Conservation (phyloP, 1,139 yeast species). For the Sugiyamaella pinicola region DNA sequence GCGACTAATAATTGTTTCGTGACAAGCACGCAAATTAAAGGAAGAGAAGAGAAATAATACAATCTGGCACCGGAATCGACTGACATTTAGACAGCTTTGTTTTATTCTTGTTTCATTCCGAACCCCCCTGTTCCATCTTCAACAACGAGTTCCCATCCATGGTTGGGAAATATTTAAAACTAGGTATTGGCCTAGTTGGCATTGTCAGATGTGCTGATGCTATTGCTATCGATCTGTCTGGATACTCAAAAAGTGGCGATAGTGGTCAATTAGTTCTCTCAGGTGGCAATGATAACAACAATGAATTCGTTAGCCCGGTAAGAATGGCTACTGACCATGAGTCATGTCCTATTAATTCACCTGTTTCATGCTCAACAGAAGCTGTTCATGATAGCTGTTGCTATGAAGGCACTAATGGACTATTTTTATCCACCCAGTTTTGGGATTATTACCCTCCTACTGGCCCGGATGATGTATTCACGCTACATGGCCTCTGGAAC, state of each 20-base stretch:
- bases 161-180: neutral
- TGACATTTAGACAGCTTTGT: no score
- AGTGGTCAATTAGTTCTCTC: constrained; percentile 1
- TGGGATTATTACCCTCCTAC: constrained; percentile 90
- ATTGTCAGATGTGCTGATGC: neutral
- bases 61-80: no score
- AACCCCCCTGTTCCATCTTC: neutral
- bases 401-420: constrained; percentile 86
- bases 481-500: constrained; percentile 87
- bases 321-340: constrained; percentile 33
- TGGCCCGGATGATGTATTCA: constrained; percentile 77
- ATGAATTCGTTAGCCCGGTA: constrained; percentile 7
- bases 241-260: neutral
- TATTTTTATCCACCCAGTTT: constrained; percentile 83
- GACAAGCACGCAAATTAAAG: no score
- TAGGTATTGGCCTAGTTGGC: neutral
- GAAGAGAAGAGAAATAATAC: no score
- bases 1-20: neutral
- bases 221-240: constrained; percentile 9
- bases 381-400: constrained; percentile 60
- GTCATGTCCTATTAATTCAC: constrained; percentile 64
- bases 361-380: constrained; percentile 60
- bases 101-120: neutral
- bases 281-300: no score
- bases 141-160: neutral